Evolutionary conservation across 768 basidiomycete species (phyloP), one percentile per base, ranked within the genome.

Genomic region (Mycena latifolia): DNA sequence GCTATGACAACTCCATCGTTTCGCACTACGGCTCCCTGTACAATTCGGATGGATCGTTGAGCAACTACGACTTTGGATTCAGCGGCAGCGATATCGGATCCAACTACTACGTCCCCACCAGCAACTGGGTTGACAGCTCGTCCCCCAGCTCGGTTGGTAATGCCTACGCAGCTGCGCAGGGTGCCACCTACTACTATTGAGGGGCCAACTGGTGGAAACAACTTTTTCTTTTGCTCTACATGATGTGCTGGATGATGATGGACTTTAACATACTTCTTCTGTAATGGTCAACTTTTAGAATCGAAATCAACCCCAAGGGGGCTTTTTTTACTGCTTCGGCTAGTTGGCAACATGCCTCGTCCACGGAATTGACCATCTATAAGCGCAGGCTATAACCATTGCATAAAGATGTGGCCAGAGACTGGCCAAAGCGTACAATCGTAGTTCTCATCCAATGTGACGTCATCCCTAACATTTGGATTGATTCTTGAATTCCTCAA

Each of bases 21-120:
- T 72, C 69, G 33, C 79, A 80, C 74, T 78, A 77, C 75, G 64
- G 72, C 47, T 65, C 73, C 52, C 64, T 84, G 71, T 66, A 80
- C 71, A 73, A 77, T 66, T 64, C 67, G 43, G 82, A 84, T 61
- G 79, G 80, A 35, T 77, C 77, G 20, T 68, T 84, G 72, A 80
- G 71, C 69, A 73, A 65, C 61, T 70, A 77, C 72, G 77, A 83
- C 74, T 77, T 79, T 46, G 81, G 81, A 46, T 85, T 85, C 80
- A 74, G 68, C 47, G 83, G 83, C 55, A 59, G 46, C 52, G 76
- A 79, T 60, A 71, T 83, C 54, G 83, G 84, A 46, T 71, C 68
- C 61, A 77, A 79, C 72, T 80, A 77, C 63, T 77, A 83, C 61
- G 69, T 79, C 56, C 77, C 79, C 27, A 53, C 63, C 27, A 82